Base-by-base conservation (phyloP, 1,284 basidiomycete genomes). In the Papiliotrema laurentii region DNA sequence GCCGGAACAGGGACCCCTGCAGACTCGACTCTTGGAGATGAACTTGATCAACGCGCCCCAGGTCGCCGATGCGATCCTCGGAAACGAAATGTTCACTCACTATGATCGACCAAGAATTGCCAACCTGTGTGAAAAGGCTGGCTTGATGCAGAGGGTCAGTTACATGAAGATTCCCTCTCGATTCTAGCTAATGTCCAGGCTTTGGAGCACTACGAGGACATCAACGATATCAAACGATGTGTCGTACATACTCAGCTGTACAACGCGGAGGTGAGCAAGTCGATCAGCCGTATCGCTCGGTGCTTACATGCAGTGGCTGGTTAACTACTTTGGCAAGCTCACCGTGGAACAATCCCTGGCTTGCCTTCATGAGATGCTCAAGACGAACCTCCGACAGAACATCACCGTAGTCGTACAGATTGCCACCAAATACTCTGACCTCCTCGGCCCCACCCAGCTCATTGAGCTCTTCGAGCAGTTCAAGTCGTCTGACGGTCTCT, bases 381-480 rank as follows among this genome's bases (percentile, higher is more conserved):
- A 85, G 50, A 82, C 91, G 64, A 98, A 99, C 77, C 97, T 98
- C 60, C 88, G 94, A 47, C 94, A 98, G 76, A 98, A 98, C 75
- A 78, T 98, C 39, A 90, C 96, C 67, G 84, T 97, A 42, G 96
- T 94, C 42, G 88, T 98, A 41, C 94, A 98, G 76, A 92, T 97
- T 64, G 93, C 96, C 16, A 98, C 94, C 50, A 98, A 98, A 77
- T 98, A 98, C 76, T 97, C 93, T 13, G 96, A 98, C 66, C 87
- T 99, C 51, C 83, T 99, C 40, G 94, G 96, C 6, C 91, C 96
- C 41, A 85, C 96, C 74, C 92, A 93, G 75, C 80, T 99, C 52
- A 97, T 99, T 62, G 96, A 98, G 78, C 87, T 98, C 84, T 98
- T 98, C 60, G 96, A 98, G 76, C 84, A 85, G 45, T 98, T 92